These are phyloP conservation scores for Phyllostachys edulis DNA, from an alignment of 176 grass and related monocot genomes.

Conservation along the genomic window DNA sequence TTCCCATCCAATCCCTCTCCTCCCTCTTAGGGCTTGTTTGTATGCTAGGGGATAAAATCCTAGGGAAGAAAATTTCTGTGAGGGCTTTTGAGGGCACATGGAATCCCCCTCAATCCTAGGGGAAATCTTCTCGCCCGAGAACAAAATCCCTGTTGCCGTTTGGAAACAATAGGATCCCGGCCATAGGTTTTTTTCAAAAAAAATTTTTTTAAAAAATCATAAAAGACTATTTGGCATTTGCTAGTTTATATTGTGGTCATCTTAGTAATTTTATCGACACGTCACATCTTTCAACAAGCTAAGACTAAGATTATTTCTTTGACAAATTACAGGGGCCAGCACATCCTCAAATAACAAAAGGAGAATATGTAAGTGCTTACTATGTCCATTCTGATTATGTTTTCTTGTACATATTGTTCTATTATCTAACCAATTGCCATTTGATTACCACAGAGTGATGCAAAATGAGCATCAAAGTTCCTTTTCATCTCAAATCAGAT, in stretches of 20 bases:
- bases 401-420: neutral
- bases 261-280: neutral
- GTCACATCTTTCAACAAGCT: neutral
- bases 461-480: neutral
- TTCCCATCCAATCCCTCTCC: too few relatives aligned
- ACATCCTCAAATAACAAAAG: conserved; percentile 12
- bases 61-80: too few relatives aligned
- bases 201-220: too few relatives aligned
- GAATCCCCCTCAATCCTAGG: too few relatives aligned
- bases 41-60: too few relatives aligned
- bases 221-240: neutral
- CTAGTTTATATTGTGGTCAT: neutral
- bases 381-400: neutral
- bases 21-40: too few relatives aligned
- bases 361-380: conserved; percentile 25
- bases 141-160: too few relatives aligned
- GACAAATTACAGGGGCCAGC: conserved; percentile 7
- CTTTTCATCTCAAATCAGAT: neutral
- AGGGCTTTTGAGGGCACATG: too few relatives aligned
- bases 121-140: too few relatives aligned
- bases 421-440: neutral
- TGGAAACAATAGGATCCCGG: too few relatives aligned
- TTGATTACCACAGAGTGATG: neutral
- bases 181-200: too few relatives aligned
- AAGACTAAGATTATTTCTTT: neutral